Evolutionary conservation across 78 protist species (phyloP), one percentile per base, ranked within the genome.

Genomic region (Diacronema lutheri): DNA sequence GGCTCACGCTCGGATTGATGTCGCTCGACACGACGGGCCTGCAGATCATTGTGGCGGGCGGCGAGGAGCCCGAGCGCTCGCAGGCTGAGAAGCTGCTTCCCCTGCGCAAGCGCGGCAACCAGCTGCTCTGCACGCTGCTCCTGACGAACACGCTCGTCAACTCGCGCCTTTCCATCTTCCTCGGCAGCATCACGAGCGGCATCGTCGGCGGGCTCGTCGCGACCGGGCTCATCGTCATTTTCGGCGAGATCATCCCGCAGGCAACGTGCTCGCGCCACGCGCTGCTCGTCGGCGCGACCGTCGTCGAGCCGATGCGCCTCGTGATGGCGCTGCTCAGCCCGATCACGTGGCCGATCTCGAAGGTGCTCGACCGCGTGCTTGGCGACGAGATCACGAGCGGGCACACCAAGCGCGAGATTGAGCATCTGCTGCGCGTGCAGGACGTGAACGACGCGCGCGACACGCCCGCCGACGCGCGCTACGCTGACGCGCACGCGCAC

Each of bases 121-220:
- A 89, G 31, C 88, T 96, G 86, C 91, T 96, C 19, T 95, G 97
- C 93, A 96, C 98, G 10, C 76, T 96, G 10, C 88, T 96, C 55
- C 79, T 96, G 58, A 96, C 97, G 29, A 96, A 96, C 88, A 96
- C 95, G 11, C 72, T 86, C 4, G 98, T 95, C 38, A 96, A 96
- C 89, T 25, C 93, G 40, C 50, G 85, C 38, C 62, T 96, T 61
- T 65, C 98, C 12, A 87, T 95, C 57, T 66, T 96, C 21, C 29
- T 88, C 83, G 97, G 89, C 25, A 74, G 55, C 62, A 11, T 95
- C 37, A 57, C 92, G 41, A 19, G 69, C 21, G 96, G 95, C 57
- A 44, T 85, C 25, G 78, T 84, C 41, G 97, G 93, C 84, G 84
- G 88, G 61, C 56, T 93, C 21, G n/a, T 89, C 25, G 86, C 96